Conservation (phyloP, 352 stramenopile genomes). For the Globisporangium lucens region DNA sequence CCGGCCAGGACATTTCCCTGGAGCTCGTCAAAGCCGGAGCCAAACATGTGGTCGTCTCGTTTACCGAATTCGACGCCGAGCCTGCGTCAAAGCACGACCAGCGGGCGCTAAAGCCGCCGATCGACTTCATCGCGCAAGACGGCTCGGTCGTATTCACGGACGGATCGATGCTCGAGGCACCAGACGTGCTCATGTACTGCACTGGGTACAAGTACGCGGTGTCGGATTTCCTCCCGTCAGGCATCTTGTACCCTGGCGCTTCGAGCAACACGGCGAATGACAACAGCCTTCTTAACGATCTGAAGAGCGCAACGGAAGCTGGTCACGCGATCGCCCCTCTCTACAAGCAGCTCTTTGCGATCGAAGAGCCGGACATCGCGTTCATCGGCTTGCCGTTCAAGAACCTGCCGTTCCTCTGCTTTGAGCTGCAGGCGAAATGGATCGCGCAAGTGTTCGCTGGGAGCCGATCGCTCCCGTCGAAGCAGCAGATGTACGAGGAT, state of each 20-base stretch:
- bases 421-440: slow-evolving; percentile 78
- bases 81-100: slow-evolving; percentile 23
- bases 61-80: slow-evolving; percentile 34
- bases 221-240: slow-evolving; percentile 40
- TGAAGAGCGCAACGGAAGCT: slow-evolving; percentile 31
- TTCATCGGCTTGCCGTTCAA: slow-evolving; percentile 74
- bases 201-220: slow-evolving; percentile 73
- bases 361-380: slow-evolving; percentile 66
- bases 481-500: slow-evolving; percentile 67
- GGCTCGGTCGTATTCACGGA: slow-evolving; percentile 58
- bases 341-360: slow-evolving; percentile 78
- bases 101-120: slow-evolving; percentile 55
- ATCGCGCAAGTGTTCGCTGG: slow-evolving; percentile 54
- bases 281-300: slow-evolving; percentile 22
- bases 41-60: slow-evolving; percentile 58
- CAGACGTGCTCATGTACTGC: slow-evolving; percentile 79
- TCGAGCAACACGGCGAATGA: slow-evolving; percentile 17
- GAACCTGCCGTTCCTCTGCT: slow-evolving; percentile 79
- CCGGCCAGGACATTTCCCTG: slow-evolving; percentile 76
- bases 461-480: slow-evolving; percentile 37
- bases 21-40: slow-evolving; percentile 47
- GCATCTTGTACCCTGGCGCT: slow-evolving; percentile 44
- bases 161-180: slow-evolving; percentile 35
- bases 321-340: slow-evolving; percentile 50
- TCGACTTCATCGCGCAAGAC: slow-evolving; percentile 46